Evolutionary conservation across 2,329 filamentous ascomycete species (phyloP).

Genomic region (Aspergillus phoenicis): DNA sequence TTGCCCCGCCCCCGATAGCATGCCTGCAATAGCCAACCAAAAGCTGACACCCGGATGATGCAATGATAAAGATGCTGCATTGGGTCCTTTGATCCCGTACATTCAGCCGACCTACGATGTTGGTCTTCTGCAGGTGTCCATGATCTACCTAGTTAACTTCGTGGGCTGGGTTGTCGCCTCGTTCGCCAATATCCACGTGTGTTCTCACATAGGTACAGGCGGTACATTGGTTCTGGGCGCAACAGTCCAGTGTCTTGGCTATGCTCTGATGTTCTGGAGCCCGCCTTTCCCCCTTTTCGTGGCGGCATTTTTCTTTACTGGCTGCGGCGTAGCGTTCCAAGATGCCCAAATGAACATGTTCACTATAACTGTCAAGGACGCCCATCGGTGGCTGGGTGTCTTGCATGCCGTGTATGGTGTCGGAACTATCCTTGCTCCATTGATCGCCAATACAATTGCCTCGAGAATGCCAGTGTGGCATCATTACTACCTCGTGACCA

Average conservation of each 20-base stretch:
- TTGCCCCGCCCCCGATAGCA: neutral
- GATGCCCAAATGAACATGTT: conserved; percentile 29
- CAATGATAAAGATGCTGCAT: conserved; percentile 20
- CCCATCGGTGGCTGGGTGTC: conserved; percentile 28
- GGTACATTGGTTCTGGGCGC: conserved; percentile 26
- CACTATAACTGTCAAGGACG: conserved; percentile 24
- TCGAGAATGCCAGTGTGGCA: conserved; percentile 26
- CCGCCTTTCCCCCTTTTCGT: conserved; percentile 26
- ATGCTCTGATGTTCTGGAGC: conserved; percentile 28
- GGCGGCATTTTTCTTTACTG: conserved; percentile 27
- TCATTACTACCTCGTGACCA: conserved; percentile 25
- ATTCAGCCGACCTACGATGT: conserved; percentile 27
- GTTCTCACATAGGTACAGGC: conserved; percentile 26
- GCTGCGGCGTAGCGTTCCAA: conserved; percentile 26
- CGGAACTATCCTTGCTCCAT: conserved; percentile 25
- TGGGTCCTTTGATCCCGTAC: conserved; percentile 29
- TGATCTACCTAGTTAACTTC: conserved; percentile 29
- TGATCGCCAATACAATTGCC: conserved; percentile 28
- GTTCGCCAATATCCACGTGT: conserved; percentile 29
- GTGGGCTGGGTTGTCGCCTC: conserved; percentile 25
- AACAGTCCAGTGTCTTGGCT: conserved; percentile 23
- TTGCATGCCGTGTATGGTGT: conserved; percentile 28
- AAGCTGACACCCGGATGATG: neutral
- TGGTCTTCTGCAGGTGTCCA: conserved; percentile 26
- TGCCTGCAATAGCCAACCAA: neutral